Conservation (phyloP, 306 rosid genomes). For the Glycyrrhiza uralensis region DNA sequence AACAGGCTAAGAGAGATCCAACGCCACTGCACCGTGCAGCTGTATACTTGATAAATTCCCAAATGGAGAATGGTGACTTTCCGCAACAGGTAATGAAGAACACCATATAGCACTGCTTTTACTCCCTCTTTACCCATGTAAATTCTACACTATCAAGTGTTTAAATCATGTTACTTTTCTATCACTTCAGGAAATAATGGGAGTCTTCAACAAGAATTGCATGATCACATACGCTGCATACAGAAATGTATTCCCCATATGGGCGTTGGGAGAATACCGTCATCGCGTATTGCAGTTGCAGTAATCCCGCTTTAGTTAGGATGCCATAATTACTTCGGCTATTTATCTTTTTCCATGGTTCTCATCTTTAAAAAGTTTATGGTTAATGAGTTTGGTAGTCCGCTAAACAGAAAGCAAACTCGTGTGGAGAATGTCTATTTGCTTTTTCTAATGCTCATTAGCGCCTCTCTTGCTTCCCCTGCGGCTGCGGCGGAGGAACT, state of each 20-base stretch:
- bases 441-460: neutral
- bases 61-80: conserved; percentile 82
- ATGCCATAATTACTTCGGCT: neutral
- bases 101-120: neutral
- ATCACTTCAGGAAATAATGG: conserved; percentile 70
- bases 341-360: neutral
- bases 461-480: conserved; percentile 8
- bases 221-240: conserved; percentile 82
- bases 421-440: neutral
- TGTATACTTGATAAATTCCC: conserved; percentile 63
- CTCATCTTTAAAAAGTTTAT: neutral
- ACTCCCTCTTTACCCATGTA: neutral
- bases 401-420: neutral
- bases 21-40: conserved; percentile 76
- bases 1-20: conserved; percentile 74
- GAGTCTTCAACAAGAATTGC: conserved; percentile 82
- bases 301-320: neutral
- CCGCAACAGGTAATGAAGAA: conserved; percentile 70
- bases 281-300: conserved; percentile 41
- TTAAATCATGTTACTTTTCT: neutral
- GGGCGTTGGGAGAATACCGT: conserved; percentile 86
- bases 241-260: conserved; percentile 82
- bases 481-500: neutral
- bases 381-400: neutral
- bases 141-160: neutral